Evolutionary conservation across 495 filamentous ascomycete species (phyloP).

Genomic region (Neurospora discreta): DNA sequence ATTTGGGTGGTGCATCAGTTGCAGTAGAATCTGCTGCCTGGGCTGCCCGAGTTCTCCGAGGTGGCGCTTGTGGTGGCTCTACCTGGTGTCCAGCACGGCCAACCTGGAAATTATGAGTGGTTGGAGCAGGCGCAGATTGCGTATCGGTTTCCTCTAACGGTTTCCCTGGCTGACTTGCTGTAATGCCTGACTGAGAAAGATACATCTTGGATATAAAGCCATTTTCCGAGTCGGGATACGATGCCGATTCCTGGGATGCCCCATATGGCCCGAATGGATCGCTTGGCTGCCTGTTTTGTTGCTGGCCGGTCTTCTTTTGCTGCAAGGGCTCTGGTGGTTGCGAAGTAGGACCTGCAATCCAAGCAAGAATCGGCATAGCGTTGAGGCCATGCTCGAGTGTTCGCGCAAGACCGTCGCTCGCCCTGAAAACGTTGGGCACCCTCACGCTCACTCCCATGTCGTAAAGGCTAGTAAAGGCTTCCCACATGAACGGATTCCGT

Average conservation of each 20-base stretch:
- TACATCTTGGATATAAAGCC: conserved; percentile 32
- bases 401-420: conserved; percentile 39
- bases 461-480: conserved; percentile 74
- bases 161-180: conserved; percentile 7
- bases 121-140: conserved; percentile 18
- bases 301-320: conserved; percentile 16
- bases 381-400: conserved; percentile 24
- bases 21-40: conserved; percentile 42
- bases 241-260: background rate
- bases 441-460: conserved; percentile 61
- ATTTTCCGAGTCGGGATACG: conserved; percentile 17
- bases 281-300: conserved; percentile 16
- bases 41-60: conserved; percentile 47
- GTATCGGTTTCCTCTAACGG: conserved; percentile 28
- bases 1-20: conserved; percentile 54
- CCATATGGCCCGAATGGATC: conserved; percentile 35
- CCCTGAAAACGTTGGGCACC: conserved; percentile 75
- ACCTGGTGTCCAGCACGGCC: conserved; percentile 16
- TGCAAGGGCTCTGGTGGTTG: conserved; percentile 21
- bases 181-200: conserved; percentile 25
- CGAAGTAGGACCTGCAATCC: conserved; percentile 15
- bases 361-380: conserved; percentile 12
- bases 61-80: conserved; percentile 60
- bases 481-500: conserved; percentile 94
- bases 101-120: conserved; percentile 22